Conservation (phyloP, 163 green algal species). For the Scenedesmus sp. region DNA sequence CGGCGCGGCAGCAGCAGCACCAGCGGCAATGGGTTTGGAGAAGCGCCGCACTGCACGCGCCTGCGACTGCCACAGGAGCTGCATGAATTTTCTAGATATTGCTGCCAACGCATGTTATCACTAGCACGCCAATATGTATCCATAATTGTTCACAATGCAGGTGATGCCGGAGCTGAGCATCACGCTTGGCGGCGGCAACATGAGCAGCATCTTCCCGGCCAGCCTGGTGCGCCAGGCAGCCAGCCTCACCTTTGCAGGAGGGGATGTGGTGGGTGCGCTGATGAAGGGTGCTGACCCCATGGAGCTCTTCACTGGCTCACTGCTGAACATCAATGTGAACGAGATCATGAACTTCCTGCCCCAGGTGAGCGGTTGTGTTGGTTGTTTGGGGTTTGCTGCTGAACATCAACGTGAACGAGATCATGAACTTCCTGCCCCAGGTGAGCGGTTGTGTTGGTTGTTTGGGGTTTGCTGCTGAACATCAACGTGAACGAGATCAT, state of each 20-base stretch:
- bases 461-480: constrained; percentile 12
- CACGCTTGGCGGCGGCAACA: background rate
- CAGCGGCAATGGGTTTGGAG: background rate
- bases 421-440: constrained; percentile 15
- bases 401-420: too few species aligned
- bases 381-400: too few species aligned
- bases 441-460: too few species aligned
- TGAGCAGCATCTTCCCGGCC: background rate
- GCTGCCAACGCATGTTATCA: background rate
- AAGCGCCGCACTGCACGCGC: background rate
- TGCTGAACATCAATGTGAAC: constrained; percentile 35
- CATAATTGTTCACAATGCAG: background rate
- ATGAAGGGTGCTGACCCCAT: background rate
- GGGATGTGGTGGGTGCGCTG: background rate
- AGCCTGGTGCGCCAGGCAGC: background rate
- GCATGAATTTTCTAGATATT: too few species aligned
- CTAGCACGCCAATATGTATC: background rate
- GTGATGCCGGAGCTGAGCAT: background rate
- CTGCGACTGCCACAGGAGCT: background rate
- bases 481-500: constrained; percentile 28
- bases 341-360: constrained; percentile 27
- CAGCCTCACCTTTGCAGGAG: background rate
- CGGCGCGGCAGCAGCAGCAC: background rate
- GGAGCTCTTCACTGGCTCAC: background rate
- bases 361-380: background rate